Base-by-base conservation (phyloP, 768 basidiomycete genomes). In the Boletus fagicola region DNA sequence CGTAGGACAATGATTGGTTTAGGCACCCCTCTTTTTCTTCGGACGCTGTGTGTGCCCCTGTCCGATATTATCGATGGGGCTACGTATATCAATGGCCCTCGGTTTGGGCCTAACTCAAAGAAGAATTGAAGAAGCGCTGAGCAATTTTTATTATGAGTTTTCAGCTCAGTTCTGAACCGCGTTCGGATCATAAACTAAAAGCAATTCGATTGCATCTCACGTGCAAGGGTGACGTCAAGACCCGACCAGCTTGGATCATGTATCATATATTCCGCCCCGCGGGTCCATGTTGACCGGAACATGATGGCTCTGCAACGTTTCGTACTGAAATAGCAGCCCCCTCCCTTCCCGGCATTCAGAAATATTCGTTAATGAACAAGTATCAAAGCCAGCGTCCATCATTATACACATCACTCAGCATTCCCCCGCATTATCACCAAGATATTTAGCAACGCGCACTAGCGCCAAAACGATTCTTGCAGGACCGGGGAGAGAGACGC, bases 251-350 rank as follows among this genome's bases (percentile, higher is more conserved):
- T 40, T 40, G 39, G 39, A 40, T 35, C 13, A 15, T 36, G 35
- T 7, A 36, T 35, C 33, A 35, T 36, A 7, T 36, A 15, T 36
- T 36, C 35, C 13, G 15, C 6, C 45, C 56, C 56, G 51, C 56
- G 56, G 56, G 39, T 42, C 51, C 44, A 53, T 54, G 12, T 35
- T 40, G 40, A 49, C 57, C 57, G 54, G 56, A 47, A 55, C 45
- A 42, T 20, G 26, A 10, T 15, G n/a, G n/a, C 5, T 9, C 11
- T 40, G 39, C 16, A 33, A 30, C 47, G 47, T 20, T 35, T 24
- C 33, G 22, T 11, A 36, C 49, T 18, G 49, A 57, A 33, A 47
- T 35, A 54, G 45, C 5, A 20, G n/a, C 8, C n/a, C 3, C 46
- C 11, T 12, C 26, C 20, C 28, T 28, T 13, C 36, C 13, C 15